Conservation (phyloP, 345 rosid genomes). For the Eucalyptus urophylla region DNA sequence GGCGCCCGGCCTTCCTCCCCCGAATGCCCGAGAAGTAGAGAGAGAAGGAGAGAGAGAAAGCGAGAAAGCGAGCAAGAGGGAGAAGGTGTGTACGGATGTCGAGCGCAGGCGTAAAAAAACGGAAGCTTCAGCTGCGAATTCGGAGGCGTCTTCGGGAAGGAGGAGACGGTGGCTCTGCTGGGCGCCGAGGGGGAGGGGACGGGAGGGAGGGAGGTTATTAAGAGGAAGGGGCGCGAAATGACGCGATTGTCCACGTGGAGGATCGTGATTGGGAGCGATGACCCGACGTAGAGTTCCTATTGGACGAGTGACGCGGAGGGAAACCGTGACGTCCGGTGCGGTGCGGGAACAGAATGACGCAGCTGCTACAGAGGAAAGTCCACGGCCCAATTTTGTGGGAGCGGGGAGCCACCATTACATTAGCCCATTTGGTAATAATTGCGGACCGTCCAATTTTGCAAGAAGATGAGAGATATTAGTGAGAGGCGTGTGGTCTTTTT, state of each 20-base stretch:
- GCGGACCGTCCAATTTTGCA: neutral
- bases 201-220: neutral
- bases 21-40: neutral
- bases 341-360: neutral
- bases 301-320: slow-evolving; percentile 23
- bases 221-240: slow-evolving; percentile 18
- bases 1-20: neutral
- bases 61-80: neutral
- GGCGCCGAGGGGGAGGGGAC: neutral
- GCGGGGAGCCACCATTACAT: neutral
- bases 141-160: neutral
- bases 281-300: slow-evolving; percentile 10
- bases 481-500: neutral
- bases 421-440: neutral
- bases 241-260: slow-evolving; percentile 43
- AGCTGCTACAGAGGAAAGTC: neutral
- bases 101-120: neutral
- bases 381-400: neutral
- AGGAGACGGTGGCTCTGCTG: neutral
- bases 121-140: neutral
- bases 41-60: neutral
- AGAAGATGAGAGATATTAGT: neutral
- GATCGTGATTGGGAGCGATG: slow-evolving; percentile 7
- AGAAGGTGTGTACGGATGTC: neutral
- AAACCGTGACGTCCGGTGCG: neutral